Conservation (phyloP, 2,329 filamentous ascomycete genomes). For the Calonectria hongkongensis region DNA sequence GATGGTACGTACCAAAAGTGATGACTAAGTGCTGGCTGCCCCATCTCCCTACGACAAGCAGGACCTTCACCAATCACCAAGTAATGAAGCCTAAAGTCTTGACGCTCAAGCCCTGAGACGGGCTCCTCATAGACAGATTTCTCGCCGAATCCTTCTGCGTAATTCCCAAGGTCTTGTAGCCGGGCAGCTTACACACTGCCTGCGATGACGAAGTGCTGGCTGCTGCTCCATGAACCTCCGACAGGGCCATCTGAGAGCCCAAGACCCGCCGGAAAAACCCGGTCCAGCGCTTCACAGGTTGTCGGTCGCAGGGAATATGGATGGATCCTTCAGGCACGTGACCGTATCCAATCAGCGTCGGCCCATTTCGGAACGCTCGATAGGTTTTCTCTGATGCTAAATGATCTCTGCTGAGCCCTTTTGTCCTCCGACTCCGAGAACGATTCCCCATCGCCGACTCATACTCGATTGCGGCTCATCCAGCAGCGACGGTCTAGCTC, state of each 20-base stretch:
- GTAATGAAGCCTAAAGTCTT: too few species aligned
- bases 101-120: too few species aligned
- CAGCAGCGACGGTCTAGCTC: constrained; percentile 63
- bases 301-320: constrained; percentile 49
- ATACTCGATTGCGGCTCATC: constrained; percentile 60
- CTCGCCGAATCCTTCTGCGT: too few species aligned
- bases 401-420: constrained; percentile 64
- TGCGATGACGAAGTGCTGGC: too few species aligned
- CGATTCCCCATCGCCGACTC: constrained; percentile 61
- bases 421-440: constrained; percentile 62
- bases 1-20: constrained; percentile 9
- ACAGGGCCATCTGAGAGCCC: not conserved
- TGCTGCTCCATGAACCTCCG: not conserved
- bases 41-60: too few species aligned
- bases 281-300: constrained; percentile 35
- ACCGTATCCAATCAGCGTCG: constrained; percentile 63
- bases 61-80: too few species aligned
- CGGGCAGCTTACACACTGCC: too few species aligned
- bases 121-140: too few species aligned
- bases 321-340: constrained; percentile 56
- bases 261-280: too few species aligned
- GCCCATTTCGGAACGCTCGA: constrained; percentile 66
- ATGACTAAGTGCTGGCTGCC: constrained; percentile 5
- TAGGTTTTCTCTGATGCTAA: constrained; percentile 62
- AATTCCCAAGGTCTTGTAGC: too few species aligned